phyloP scores from a whole-genome alignment of 192 early-diverging fungal species.

The Linnemannia elongata region DNA sequence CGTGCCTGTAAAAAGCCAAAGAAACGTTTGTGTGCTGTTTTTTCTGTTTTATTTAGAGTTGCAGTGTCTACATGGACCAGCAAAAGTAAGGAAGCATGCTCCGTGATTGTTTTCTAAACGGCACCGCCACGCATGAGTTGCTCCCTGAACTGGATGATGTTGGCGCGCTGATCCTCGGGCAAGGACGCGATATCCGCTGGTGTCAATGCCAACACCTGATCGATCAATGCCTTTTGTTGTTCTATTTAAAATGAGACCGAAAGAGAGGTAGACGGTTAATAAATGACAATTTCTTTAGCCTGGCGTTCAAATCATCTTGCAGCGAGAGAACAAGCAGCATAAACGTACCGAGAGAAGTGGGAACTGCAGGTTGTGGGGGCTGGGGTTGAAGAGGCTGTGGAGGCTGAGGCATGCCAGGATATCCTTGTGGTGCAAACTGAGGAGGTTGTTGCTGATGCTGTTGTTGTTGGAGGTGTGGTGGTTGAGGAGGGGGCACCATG shows the following conservation, averaged over 20 bases:
- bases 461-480: conserved; percentile 34
- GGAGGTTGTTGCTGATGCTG: conserved; percentile 7
- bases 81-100: background rate
- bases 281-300: background rate
- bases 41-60: background rate
- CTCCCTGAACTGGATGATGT: conserved; percentile 71
- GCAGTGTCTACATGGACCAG: background rate
- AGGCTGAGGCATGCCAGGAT: conserved; percentile 23
- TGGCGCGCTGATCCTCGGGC: conserved; percentile 81
- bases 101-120: background rate
- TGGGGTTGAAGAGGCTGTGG: conserved; percentile 18
- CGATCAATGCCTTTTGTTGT: conserved; percentile 80
- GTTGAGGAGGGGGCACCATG: conserved; percentile 28
- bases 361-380: conserved; percentile 17
- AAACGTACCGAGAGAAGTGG: conserved; percentile 31
- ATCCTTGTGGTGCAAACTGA: conserved; percentile 33
- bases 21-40: too few species aligned
- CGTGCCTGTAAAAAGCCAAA: too few species aligned
- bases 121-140: conserved; percentile 43
- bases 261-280: background rate
- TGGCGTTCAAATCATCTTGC: background rate
- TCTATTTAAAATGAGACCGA: conserved; percentile 41
- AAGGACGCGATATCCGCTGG: conserved; percentile 85
- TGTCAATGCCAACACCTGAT: conserved; percentile 86
- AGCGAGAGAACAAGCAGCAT: background rate